Evolutionary conservation across 495 filamentous ascomycete species (phyloP).

Genomic region (Parathielavia appendiculata): DNA sequence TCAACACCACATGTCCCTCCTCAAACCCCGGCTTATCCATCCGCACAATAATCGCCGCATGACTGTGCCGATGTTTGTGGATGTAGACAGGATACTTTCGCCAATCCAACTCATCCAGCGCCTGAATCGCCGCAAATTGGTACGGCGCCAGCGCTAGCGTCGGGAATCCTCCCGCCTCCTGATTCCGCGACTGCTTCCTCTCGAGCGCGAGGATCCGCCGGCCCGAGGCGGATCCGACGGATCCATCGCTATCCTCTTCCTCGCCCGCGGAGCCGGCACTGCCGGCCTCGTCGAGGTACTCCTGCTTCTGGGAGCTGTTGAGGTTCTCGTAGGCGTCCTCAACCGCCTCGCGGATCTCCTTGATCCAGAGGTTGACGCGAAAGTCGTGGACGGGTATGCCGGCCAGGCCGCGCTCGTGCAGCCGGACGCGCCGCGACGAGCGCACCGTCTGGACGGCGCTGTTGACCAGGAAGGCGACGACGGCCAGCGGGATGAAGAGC

Average conservation of each 20-base stretch:
- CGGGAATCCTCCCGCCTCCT: slow-evolving; percentile 36
- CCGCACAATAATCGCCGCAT: slow-evolving; percentile 87
- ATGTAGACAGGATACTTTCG: slow-evolving; percentile 84
- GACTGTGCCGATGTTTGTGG: slow-evolving; percentile 69
- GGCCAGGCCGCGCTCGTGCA: slow-evolving; percentile 68
- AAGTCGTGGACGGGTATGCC: slow-evolving; percentile 61
- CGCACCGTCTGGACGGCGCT: slow-evolving; percentile 66
- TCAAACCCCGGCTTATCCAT: slow-evolving; percentile 54
- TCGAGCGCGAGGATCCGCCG: slow-evolving; percentile 33
- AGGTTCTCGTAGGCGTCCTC: slow-evolving; percentile 70
- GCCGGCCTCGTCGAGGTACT: slow-evolving; percentile 43
- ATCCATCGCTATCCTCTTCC: slow-evolving; percentile 25
- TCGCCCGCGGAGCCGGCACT: neutral
- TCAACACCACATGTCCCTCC: slow-evolving; percentile 73
- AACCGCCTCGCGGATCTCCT: slow-evolving; percentile 63
- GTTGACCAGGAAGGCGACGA: slow-evolving; percentile 67
- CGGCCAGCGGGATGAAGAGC: slow-evolving; percentile 62
- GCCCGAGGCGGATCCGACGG: slow-evolving; percentile 7
- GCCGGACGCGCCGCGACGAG: slow-evolving; percentile 64
- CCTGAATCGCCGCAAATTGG: slow-evolving; percentile 78
- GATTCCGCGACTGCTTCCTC: slow-evolving; percentile 31
- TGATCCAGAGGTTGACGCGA: slow-evolving; percentile 67
- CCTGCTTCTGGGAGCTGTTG: slow-evolving; percentile 55
- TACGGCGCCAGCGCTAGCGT: slow-evolving; percentile 70
- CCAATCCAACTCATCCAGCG: slow-evolving; percentile 69